Base-by-base conservation (phyloP, 495 filamentous ascomycete species). In the Penicillium malachiteum region DNA sequence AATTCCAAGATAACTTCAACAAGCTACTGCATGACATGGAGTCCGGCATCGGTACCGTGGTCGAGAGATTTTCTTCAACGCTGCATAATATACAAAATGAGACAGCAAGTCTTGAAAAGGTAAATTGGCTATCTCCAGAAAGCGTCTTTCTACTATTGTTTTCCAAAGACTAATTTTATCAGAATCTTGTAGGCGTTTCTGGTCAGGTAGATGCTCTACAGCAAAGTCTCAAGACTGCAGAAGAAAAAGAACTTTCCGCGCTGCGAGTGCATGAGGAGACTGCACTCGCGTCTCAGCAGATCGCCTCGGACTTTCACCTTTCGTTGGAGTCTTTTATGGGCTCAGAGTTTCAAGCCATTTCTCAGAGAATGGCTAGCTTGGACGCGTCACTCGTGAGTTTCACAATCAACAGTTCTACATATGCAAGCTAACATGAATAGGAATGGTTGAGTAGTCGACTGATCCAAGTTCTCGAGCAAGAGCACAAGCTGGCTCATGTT, bases 401-500 rank as follows among this genome's bases (percentile, higher is more conserved):
- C 12, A 16, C 18, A 9, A 10, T 37, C 5, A 6, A 12, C 3
- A 17, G 34, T 12, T 26, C 11, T 0, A 33, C 1, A 13, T 8
- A 34, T 34, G 21, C 7, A 31, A 35, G 10, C 49, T 62, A 21
- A 58, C 16, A 35, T 21, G 34, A 13, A 13, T 18, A 63, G 53
- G 54, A 63, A 63, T 75, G 69, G 71, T 53, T 77, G 5, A 59
- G 56, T 7, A 62, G 48, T 40, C 69, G 64, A 32, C 56, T 76
- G 18, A 54, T 52, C 4, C 41, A 63, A 21, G 59, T 74, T 21
- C 47, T 71, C 10, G 66, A 74, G 35, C 67, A 70, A 52, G 72
- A 73, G 47, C 58, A 39, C 26, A 57, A 54, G 37, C 56, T 77
- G 33, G 54, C 64, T 9, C 59, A 77, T 67, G 75, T 76, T 50